Percentiles rank a stretch among this genome's conserved stretches.
Evolutionary conservation across 345 rosid species (phyloP).

Genomic region (Salix brachista): DNA sequence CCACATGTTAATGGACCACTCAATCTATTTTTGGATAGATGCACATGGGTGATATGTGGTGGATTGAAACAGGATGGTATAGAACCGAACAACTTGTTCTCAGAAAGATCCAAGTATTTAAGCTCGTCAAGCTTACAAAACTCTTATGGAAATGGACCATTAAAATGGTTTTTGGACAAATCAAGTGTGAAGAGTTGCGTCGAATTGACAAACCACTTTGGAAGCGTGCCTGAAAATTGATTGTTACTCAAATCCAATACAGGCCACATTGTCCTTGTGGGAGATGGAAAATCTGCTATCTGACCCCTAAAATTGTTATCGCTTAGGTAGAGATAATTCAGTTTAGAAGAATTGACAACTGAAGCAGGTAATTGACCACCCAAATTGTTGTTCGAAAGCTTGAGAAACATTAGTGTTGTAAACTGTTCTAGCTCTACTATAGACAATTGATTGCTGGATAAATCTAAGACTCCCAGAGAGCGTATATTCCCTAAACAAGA

Average conservation of each 20-base stretch:
- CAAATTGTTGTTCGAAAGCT: too few species aligned
- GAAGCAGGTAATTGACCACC: not conserved
- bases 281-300: not conserved
- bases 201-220: not conserved
- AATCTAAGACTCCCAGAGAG: not conserved
- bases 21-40: constrained; percentile 4
- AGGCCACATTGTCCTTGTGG: rapidly evolving
- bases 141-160: not conserved
- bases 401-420: too few species aligned
- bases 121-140: not conserved
- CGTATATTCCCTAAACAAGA: constrained; percentile 8
- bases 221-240: not conserved
- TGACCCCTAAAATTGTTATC: not conserved
- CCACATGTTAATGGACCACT: not conserved
- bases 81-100: constrained; percentile 3
- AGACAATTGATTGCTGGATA: constrained; percentile 15
- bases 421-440: too few species aligned
- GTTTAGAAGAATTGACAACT: not conserved
- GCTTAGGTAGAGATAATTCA: not conserved
- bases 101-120: not conserved
- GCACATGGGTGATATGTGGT: not conserved
- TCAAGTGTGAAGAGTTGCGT: not conserved
- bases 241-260: not conserved
- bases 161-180: not conserved
- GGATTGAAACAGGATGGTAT: not conserved